Percentiles rank a stretch among this genome's conserved stretches.
These are phyloP conservation scores for Chaetomiaceae sp. DNA, from an alignment of 2,329 filamentous ascomycete genomes.

Conservation along the genomic window DNA sequence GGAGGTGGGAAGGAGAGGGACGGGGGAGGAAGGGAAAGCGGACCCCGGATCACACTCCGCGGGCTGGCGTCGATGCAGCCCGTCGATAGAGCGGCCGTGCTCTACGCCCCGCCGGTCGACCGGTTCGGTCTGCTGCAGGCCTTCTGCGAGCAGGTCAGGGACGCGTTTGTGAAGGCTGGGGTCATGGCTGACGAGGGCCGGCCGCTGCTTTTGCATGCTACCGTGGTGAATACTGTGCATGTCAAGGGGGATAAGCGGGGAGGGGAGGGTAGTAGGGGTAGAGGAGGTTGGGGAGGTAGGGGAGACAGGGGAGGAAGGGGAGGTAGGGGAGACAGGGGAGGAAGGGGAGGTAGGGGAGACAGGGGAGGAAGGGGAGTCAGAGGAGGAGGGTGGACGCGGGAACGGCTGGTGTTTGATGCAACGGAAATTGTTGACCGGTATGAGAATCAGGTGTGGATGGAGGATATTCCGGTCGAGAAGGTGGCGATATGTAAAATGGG, in stretches of 20 bases:
- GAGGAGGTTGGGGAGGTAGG: constrained; percentile 25
- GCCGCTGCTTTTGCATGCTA: constrained; percentile 74
- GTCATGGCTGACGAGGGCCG: constrained; percentile 56
- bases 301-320: constrained; percentile 21
- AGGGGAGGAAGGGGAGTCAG: constrained; percentile 21
- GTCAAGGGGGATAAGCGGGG: constrained; percentile 41
- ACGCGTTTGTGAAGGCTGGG: constrained; percentile 50
- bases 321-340: constrained; percentile 24
- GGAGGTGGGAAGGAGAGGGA: neutral
- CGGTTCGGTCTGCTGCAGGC: constrained; percentile 44
- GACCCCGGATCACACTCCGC: constrained; percentile 41
- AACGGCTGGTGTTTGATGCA: constrained; percentile 50
- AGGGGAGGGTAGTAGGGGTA: constrained; percentile 21
- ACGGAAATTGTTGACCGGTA: constrained; percentile 55
- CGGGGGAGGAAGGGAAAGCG: neutral
- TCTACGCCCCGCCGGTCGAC: constrained; percentile 62
- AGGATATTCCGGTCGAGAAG: constrained; percentile 60
- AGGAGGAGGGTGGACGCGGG: constrained; percentile 26
- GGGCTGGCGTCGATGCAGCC: constrained; percentile 62
- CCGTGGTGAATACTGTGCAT: constrained; percentile 82
- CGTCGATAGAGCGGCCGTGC: constrained; percentile 50
- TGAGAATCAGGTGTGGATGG: constrained; percentile 65
- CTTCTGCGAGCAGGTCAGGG: constrained; percentile 56
- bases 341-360: constrained; percentile 25
- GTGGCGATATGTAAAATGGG: constrained; percentile 86